phyloP scores from a whole-genome alignment of 192 early-diverging fungal genomes.

The Coemansia erecta region DNA sequence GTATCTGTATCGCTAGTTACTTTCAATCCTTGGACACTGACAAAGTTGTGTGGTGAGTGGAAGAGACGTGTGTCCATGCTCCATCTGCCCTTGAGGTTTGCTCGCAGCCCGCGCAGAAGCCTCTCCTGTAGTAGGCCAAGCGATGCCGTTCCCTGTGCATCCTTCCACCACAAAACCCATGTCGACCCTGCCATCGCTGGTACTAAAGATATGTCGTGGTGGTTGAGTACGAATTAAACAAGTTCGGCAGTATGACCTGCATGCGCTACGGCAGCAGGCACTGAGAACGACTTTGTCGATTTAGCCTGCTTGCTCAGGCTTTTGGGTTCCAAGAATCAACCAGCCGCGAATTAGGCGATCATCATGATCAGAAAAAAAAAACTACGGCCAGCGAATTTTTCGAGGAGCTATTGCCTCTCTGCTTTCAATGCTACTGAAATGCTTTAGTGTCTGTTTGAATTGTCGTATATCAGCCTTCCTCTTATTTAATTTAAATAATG shows the following conservation, averaged over 20 bases:
- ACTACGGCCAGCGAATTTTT: not conserved
- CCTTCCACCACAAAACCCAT: slow-evolving; percentile 54
- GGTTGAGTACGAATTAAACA: not conserved
- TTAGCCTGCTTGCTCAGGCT: not conserved
- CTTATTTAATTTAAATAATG: not conserved
- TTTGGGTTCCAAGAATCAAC: not conserved
- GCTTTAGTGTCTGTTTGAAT: not conserved
- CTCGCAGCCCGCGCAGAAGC: slow-evolving; percentile 43
- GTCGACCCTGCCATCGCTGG: slow-evolving; percentile 33
- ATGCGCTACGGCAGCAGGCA: not conserved
- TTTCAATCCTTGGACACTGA: slow-evolving; percentile 36
- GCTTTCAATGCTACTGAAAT: not conserved
- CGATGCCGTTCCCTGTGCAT: slow-evolving; percentile 51
- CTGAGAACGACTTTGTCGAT: too few species aligned
- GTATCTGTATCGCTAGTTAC: slow-evolving; percentile 5
- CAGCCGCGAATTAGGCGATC: not conserved
- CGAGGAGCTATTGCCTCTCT: not conserved
- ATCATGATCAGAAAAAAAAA: not conserved
- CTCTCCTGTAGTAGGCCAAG: slow-evolving; percentile 45
- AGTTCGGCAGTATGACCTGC: not conserved
- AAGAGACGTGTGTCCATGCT: slow-evolving; percentile 50
- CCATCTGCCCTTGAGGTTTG: slow-evolving; percentile 46
- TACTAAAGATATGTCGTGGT: not conserved
- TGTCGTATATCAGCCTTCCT: too few species aligned
- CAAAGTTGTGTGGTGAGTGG: slow-evolving; percentile 43